Base-by-base conservation (phyloP, 1,284 basidiomycete genomes). In the Microbotryomycetes sp. region DNA sequence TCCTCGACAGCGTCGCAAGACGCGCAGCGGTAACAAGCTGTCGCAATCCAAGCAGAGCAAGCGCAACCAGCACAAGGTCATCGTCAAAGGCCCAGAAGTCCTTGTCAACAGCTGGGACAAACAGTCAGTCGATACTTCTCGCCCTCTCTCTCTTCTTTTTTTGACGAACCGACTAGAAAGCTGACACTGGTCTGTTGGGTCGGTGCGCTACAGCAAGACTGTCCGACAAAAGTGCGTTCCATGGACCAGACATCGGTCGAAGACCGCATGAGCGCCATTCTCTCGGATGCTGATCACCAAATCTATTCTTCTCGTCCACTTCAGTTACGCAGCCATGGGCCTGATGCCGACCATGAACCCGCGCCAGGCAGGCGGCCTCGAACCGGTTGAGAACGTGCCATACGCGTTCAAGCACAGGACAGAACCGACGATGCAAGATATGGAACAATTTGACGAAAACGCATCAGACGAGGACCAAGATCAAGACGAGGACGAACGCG, bases 151-250 rank as follows among this genome's bases (percentile, higher is more conserved):
- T 46, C 48, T 13, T 15, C 15, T 3, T 23, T 18, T 30, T 2
- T 27, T 24, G 27, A 23, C 29, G 30, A 21, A 29, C 52, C 30
- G 28, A 18, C 45, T 54, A 7, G 16, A 29, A 26, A 29, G 52
- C 46, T 52, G 49, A 45, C 51, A 51, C 15, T 45, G 50, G 27
- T 53, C 51, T 31, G 35, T 47, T 23, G 23, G 50, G 9, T 18
- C 11, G 11, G 35, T 18, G 28, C 31, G n/a, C 4, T 15, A 15
- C 56, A 62, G 60, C 63, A 91, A 90, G 78, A 98, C 93, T 6
- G 86, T 94, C 27, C 82, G 84, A 68, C 93, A 97, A 82, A 97
- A 97, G 91, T 94, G 73, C 73, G 86, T 79, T 29, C 24, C n/a
- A 45, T 45, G n/a, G 41, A 3, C 21, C n/a, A 16, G 3, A 9